phyloP scores from a whole-genome alignment of 257 asterid genomes.

The Fraxinus cuspidata region DNA sequence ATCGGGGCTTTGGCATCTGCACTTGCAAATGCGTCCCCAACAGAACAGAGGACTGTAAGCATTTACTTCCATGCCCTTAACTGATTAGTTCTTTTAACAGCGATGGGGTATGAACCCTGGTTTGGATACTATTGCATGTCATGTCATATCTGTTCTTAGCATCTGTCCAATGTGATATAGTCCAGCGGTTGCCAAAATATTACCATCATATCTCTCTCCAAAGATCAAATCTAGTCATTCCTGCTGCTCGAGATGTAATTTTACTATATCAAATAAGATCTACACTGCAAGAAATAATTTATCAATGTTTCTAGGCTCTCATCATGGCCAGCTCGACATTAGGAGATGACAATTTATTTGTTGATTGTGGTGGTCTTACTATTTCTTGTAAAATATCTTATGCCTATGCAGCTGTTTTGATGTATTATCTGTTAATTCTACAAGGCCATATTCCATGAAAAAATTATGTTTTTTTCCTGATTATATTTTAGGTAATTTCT shows the following conservation, averaged over 20 bases:
- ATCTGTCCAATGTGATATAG: background rate
- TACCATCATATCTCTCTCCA: background rate
- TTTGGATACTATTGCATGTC: background rate
- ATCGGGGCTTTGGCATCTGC: constrained; percentile 93
- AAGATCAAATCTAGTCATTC: background rate
- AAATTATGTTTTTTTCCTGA: background rate
- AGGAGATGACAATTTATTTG: background rate
- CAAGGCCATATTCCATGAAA: background rate
- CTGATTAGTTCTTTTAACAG: constrained; percentile 3
- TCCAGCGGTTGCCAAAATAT: background rate
- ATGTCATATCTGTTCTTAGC: background rate
- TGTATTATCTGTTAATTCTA: background rate
- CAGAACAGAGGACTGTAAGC: constrained; percentile 88
- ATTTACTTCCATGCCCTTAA: constrained; percentile 4
- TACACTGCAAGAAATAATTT: background rate
- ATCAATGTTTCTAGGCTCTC: background rate
- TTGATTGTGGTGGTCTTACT: background rate
- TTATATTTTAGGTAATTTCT: background rate
- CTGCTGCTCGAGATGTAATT: background rate
- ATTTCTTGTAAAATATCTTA: background rate
- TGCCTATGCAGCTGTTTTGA: background rate
- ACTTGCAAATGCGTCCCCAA: constrained; percentile 85
- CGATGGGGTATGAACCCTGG: background rate
- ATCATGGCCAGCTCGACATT: background rate
- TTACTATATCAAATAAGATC: background rate